Conservation (phyloP, 1,284 basidiomycete species). For the Sanghuangporus sanghuang region DNA sequence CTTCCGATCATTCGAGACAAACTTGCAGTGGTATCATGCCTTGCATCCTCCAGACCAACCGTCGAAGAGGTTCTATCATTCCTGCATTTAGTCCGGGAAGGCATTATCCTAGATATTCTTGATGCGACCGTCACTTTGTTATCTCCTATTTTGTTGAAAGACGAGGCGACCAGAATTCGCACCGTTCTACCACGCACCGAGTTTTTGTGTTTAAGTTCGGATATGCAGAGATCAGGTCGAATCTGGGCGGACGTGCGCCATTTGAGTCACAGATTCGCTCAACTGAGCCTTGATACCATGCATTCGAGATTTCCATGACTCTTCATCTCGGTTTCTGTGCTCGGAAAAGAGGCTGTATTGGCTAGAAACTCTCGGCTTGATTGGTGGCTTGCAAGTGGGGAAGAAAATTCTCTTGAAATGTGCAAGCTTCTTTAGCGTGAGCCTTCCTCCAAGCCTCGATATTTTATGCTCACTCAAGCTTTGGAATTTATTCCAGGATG, state of each 20-base stretch:
- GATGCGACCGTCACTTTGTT: no score
- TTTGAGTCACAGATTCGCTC: not conserved
- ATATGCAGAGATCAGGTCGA: not conserved
- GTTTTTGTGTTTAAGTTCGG: not conserved
- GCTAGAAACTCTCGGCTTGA: not conserved
- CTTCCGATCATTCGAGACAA: not conserved
- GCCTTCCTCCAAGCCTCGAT: not conserved
- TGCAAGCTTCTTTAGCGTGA: not conserved
- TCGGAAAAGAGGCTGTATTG: not conserved
- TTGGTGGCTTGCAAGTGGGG: not conserved
- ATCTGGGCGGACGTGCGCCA: not conserved
- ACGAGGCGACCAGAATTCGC: no score
- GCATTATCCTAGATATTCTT: not conserved
- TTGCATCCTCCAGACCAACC: not conserved
- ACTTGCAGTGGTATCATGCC: not conserved
- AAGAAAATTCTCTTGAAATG: not conserved
- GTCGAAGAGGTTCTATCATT: not conserved
- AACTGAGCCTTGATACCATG: not conserved
- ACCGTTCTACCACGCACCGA: not conserved
- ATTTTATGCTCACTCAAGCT: not conserved
- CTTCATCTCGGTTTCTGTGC: not conserved
- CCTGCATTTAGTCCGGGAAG: not conserved
- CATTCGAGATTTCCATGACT: not conserved
- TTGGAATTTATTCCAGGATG: not conserved
- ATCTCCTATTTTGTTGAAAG: no score